These are phyloP conservation scores for Colletotrichum sp. DNA, from an alignment of 2,329 filamentous ascomycete species.

Conservation along the genomic window DNA sequence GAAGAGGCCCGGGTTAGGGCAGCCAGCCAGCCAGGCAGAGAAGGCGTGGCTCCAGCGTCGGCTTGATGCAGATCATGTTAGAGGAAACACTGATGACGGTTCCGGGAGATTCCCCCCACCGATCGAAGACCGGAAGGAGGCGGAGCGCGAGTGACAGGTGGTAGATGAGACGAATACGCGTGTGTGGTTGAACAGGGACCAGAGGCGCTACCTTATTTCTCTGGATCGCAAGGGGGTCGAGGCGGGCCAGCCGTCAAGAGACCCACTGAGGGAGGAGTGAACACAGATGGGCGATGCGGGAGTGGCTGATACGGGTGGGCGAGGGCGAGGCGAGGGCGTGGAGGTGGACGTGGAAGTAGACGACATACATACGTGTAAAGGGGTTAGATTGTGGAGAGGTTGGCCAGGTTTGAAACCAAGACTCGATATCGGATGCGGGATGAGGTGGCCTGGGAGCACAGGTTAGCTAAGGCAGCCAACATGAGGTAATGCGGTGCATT, in stretches of 20 bases:
- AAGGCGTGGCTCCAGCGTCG: conserved; percentile 4
- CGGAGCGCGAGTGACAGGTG: conserved; percentile 23
- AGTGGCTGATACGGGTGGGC: neutral
- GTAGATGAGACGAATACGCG: conserved; percentile 28
- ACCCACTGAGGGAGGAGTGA: neutral
- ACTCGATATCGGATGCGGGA: conserved; percentile 3
- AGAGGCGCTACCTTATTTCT: conserved; percentile 16
- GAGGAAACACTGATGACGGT: conserved; percentile 24
- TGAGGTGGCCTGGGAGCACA: neutral
- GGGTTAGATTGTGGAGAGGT: conserved; percentile 3
- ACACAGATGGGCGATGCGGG: neutral
- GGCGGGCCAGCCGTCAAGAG: neutral
- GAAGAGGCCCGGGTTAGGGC: neutral
- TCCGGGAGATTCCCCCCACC: conserved; percentile 22
- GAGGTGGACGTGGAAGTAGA: neutral
- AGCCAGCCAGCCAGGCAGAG: neutral
- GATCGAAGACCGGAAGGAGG: conserved; percentile 28
- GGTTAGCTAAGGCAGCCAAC: neutral
- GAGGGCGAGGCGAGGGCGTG: neutral
- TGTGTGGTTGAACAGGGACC: conserved; percentile 6
- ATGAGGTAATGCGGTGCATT: neutral
- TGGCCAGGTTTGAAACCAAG: conserved; percentile 5
- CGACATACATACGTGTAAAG: neutral
- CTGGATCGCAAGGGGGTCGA: conserved; percentile 6
- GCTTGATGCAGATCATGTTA: conserved; percentile 23